Conservation (phyloP, 2,329 filamentous ascomycete species). For the Colletotrichum orbiculare region DNA sequence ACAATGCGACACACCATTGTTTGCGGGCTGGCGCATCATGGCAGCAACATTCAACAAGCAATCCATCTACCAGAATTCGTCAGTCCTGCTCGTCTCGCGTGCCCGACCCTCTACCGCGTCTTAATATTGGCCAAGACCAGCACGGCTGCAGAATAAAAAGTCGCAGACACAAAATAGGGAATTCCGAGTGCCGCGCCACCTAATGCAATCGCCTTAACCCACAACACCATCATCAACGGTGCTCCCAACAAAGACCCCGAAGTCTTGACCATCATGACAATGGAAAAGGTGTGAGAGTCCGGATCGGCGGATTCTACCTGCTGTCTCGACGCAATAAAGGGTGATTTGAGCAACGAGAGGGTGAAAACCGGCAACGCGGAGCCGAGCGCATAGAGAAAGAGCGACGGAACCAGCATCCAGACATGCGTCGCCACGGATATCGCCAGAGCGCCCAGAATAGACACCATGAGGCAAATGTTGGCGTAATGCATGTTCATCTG, state of each 20-base stretch:
- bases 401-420: constrained; percentile 54
- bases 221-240: constrained; percentile 58
- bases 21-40: no score
- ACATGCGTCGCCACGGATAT: constrained; percentile 53
- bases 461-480: constrained; percentile 48
- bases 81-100: no score
- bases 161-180: constrained; percentile 54
- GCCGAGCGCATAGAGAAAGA: constrained; percentile 60
- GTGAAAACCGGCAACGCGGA: constrained; percentile 63
- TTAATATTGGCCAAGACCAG: constrained; percentile 42
- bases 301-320: constrained; percentile 37
- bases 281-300: constrained; percentile 58
- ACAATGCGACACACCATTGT: no score
- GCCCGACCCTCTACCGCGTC: background rate
- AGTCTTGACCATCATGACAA: constrained; percentile 63
- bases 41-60: no score
- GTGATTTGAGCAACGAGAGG: constrained; percentile 58
- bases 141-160: constrained; percentile 50
- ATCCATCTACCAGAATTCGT: no score
- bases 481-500: constrained; percentile 48
- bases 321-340: constrained; percentile 44
- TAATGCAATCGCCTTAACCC: constrained; percentile 56
- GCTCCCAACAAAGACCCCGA: constrained; percentile 59
- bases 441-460: constrained; percentile 51
- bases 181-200: constrained; percentile 48